These are phyloP conservation scores for Claviceps cyperi DNA, from an alignment of 2,329 filamentous ascomycete genomes.

Conservation along the genomic window DNA sequence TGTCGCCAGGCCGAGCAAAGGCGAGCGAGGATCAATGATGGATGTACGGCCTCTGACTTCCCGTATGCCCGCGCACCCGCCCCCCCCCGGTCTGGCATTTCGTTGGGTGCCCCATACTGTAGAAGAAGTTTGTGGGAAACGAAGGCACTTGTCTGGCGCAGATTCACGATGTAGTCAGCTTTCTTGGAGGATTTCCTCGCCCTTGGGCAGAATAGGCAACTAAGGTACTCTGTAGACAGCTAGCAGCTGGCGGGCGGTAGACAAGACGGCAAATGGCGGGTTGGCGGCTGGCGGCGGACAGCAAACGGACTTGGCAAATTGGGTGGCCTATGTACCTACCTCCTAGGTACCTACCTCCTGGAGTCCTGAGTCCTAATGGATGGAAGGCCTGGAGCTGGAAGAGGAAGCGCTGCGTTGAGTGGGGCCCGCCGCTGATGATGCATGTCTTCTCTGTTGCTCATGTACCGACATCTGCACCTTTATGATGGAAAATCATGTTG, in stretches of 20 bases:
- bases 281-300: conserved; percentile 10
- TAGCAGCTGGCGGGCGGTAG: neutral
- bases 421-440: too few species aligned
- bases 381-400: neutral
- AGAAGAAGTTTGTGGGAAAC: neutral
- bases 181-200: neutral
- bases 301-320: neutral
- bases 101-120: too few species aligned
- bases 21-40: neutral
- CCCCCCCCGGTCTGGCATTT: neutral
- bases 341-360: too few species aligned
- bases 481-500: too few species aligned
- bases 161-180: neutral
- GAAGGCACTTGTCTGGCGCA: neutral
- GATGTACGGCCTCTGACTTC: neutral
- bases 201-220: neutral
- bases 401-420: neutral
- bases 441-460: too few species aligned
- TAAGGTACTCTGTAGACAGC: neutral
- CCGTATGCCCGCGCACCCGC: neutral
- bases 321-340: too few species aligned
- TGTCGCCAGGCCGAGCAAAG: neutral
- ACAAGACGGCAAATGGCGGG: too few species aligned
- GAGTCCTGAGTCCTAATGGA: too few species aligned
- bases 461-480: too few species aligned